A percentile compares a stretch with the other conserved stretches of the same genome.
These are phyloP conservation scores for Trichoderma semiorbis DNA, from an alignment of 2,329 filamentous ascomycete species.

Conservation along the genomic window DNA sequence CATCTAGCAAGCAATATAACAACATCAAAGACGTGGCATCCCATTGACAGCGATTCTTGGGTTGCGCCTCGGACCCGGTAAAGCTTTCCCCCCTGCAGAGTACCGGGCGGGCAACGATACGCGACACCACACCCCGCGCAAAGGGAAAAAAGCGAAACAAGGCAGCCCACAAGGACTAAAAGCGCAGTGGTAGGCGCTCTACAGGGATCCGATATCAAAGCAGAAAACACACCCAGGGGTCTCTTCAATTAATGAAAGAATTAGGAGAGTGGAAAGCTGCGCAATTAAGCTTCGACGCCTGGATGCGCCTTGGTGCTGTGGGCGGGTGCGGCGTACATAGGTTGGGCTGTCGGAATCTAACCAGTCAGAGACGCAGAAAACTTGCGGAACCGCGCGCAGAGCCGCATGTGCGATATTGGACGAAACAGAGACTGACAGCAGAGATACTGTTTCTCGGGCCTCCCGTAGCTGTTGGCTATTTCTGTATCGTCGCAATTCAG, in stretches of 20 bases:
- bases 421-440: background rate
- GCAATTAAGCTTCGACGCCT: background rate
- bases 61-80: background rate
- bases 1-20: background rate
- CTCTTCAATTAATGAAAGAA: background rate
- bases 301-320: background rate
- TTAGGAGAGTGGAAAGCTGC: background rate
- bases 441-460: background rate
- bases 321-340: background rate
- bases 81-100: background rate
- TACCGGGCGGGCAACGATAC: background rate
- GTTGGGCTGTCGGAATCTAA: background rate
- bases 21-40: background rate
- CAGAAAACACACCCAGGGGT: background rate
- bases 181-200: background rate
- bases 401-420: background rate
- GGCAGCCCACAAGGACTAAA: background rate
- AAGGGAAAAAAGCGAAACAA: background rate
- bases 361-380: background rate
- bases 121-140: background rate
- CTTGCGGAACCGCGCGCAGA: constrained; percentile 10
- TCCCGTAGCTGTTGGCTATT: background rate
- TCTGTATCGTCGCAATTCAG: background rate
- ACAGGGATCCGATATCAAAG: background rate
- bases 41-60: background rate